Evolutionary conservation across 1,284 basidiomycete genomes (phyloP), one percentile per base, ranked within the genome.

Genomic region (Sporisorium sorghi): DNA sequence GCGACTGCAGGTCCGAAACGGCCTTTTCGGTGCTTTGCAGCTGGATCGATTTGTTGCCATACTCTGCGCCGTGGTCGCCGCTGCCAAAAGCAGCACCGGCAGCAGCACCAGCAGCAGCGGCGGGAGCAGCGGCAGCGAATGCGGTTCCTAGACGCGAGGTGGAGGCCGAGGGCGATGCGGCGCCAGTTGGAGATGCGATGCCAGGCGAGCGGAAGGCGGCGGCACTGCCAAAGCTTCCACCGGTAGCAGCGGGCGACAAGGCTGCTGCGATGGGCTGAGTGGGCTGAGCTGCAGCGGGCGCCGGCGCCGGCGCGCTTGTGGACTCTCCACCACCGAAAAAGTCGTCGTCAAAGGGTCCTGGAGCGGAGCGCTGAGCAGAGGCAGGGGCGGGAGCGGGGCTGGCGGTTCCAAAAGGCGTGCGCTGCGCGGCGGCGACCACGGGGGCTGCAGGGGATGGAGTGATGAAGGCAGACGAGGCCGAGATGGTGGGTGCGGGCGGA

Each of bases 321-420:
- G 53, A 23, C 5, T 32, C 57, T 11, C 32, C 53, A 24, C 71
- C 66, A 53, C 78, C 58, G 70, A 77, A 55, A 76, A 65, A 62
- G 78, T 81, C 79, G 58, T 78, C 79, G 37, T 81, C 79, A 30
- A 81, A 81, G 9, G 77, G 77, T 15, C 76, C 69, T 9, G 70
- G 59, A 9, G 55, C 66, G 10, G 73, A 72, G 23, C 71, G 57
- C 39, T 62, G 51, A 3, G 87, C 44, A 46, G 43, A 17, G 11
- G 40, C 84, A 1, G 85, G 86, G 5, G 84, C 76, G 10, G 91
- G 89, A 17, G 69, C 64, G 8, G 66, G 40, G 11, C 42, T 55
- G 60, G 47, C 56, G 47, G 53, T 37, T 12, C 48, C 67, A 7
- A 70, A 52, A 7, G 70, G 58, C 12, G 66, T 55, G 54, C 66